Base-by-base conservation (phyloP, 352 stramenopile species). In the Globisporangium splendens region DNA sequence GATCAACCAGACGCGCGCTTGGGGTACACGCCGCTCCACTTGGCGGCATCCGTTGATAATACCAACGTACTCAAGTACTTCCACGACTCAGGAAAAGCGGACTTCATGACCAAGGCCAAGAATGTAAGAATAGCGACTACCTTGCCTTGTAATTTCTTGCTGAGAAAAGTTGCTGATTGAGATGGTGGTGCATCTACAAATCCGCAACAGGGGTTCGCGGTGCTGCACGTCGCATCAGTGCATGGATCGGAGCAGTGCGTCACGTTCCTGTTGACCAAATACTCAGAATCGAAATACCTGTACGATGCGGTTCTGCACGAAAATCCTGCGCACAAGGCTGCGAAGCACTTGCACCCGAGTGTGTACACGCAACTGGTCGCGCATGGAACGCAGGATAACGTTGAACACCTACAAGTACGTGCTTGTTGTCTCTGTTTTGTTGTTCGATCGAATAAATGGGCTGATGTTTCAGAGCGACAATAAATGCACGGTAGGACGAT, bases 371-470 rank as follows among this genome's bases (percentile, higher is more conserved):
- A 85, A 13, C 59, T 91, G 1, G 54, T 57, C 0, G 50, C 42
- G 3, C 50, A 62, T 31, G 79, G 79, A 0, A 60, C 75, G 15
- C 69, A 68, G 24, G 59, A 77, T n/a, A 65, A 87, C 33, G 28
- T 85, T 35, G 75, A 89, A 48, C 89, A 91, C 39, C 22, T 74
- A 12, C 73, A 89, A 68, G 80, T 90, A 18, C 51, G 57, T 35
- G 12, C 17, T 50, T 12, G 15, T 8, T 4, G 10, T 24, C 18
- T 42, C 48, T 53, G 46, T 49, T 56, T 5, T 28, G 44, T 46
- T 44, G 50, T n/a, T 31, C 24, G 2, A 31, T 31, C 24, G 24
- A 31, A 6, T 5, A 31, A 31, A 31, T 31, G 24, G 24, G 24
- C 24, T 31, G 24, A 31, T 5, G 5, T 31, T 31, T 5, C 24